A percentile compares a stretch with the other conserved stretches of the same genome.
Evolutionary conservation across 495 filamentous ascomycete genomes (phyloP).

Genomic region (Talaromyces stipitatus): DNA sequence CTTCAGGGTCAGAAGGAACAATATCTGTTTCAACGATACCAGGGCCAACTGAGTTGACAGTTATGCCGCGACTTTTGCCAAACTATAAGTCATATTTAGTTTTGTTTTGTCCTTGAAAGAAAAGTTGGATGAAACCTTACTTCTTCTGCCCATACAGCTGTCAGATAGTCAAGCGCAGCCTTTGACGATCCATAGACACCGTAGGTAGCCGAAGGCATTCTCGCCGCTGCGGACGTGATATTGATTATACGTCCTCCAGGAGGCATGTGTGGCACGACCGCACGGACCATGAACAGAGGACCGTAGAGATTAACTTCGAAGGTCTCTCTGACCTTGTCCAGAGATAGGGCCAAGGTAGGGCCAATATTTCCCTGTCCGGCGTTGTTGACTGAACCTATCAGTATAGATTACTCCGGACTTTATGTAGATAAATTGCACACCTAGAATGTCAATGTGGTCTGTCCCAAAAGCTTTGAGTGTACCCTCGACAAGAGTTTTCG

Average conservation of each 20-base stretch:
- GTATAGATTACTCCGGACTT: neutral
- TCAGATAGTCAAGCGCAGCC: neutral
- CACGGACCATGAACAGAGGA: slow-evolving; percentile 16
- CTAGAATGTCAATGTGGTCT: slow-evolving; percentile 17
- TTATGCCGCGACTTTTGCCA: neutral
- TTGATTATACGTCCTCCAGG: slow-evolving; percentile 24
- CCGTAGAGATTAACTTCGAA: slow-evolving; percentile 15
- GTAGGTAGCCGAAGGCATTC: neutral
- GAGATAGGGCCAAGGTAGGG: neutral
- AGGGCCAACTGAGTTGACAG: neutral
- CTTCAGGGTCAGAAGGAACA: neutral
- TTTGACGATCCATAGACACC: neutral
- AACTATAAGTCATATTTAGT: neutral
- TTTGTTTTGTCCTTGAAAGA: neutral
- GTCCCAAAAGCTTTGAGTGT: slow-evolving; percentile 12
- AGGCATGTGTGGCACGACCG: slow-evolving; percentile 19
- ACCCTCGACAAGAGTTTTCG: slow-evolving; percentile 9
- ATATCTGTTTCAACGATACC: neutral
- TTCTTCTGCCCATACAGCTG: neutral
- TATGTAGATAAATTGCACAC: neutral
- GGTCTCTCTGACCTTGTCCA: neutral
- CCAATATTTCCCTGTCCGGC: neutral
- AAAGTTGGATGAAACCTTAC: neutral
- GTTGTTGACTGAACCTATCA: neutral
- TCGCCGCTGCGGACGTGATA: slow-evolving; percentile 20